Base-by-base conservation (phyloP, 345 rosid species). In the Gossypium thurberi region DNA sequence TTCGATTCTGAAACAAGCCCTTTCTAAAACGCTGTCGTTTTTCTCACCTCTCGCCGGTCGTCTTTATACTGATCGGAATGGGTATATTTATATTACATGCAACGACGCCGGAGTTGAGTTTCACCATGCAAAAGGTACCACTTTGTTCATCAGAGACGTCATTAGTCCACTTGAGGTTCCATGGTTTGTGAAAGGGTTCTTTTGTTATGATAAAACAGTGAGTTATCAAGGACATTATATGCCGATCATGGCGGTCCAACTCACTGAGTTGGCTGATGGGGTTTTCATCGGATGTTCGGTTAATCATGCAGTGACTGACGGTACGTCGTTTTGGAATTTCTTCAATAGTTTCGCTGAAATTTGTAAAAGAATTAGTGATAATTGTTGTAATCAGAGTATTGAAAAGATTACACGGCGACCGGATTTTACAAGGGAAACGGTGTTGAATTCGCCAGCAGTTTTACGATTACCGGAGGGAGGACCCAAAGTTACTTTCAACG, bases 1-100 rank as follows among this genome's bases (percentile, higher is more conserved):
- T 78, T 69, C 82, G 6, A 81, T 79, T 64, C 87, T 86, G 78
- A 76, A 85, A 75, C 75, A 47, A 37, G 76, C 88, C 42, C 92
- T 82, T 69, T 87, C 89, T 57, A 85, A 25, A 10, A 71, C 83
- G 21, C 92, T 83, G 68, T 78, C 91, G 40, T 82, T 77, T 62
- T 95, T 95, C 81, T 94, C 98, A 70, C 97, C 99, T 2, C 96
- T 95, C 72, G 97, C 97, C 37, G 99, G 98, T 37, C 91, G 97
- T 46, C 83, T 94, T 67, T 43, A 4, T 13, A 92, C 97, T 8
- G 87, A 82, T 78, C 6, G 56, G 0, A 52, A 81, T 11, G 89
- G 93, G 37, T 80, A 82, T 76, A 80, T 94, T 7, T 81, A 82
- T 81, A 74, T 94, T 65, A 8, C 88, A 28, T 90, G 88, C 79